Base-by-base conservation (phyloP, 495 filamentous ascomycete species). In the Aspergillus homomorphus region DNA sequence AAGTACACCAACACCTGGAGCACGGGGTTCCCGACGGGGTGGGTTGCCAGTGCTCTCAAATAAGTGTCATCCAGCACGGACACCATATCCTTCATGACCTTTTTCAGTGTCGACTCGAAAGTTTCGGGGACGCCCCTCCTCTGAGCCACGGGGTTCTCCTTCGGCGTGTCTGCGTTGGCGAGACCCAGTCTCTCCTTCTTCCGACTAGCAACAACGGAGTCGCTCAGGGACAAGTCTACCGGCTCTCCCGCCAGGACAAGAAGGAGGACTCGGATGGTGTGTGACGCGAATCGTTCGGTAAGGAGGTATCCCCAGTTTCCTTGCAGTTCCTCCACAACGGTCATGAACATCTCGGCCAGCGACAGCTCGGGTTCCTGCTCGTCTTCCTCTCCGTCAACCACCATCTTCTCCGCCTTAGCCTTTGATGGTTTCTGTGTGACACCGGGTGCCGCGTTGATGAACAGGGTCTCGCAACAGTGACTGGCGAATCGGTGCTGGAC, bases 401-500 rank as follows among this genome's bases (percentile, higher is more conserved):
- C 59, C 1, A 73, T 70, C 15, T 76, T 72, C 7, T 76, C 77
- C 20, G 75, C 63, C 28, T 78, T 79, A 9, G 77, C 62, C 28
- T 81, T 82, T 12, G 77, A 69, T 30, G 82, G 75, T 51, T 79
- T 82, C 60, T 87, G 74, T 20, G 87, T 88, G 22, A 96, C 88
- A 7, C 89, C 75, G 0, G 88, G 85, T 18, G 92, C 92, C 9
- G 89, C 87, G 55, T 87, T 83, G 38, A 91, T 77, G 65, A 98
- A 97, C 10, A 98, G 79, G 16, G 89, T 91, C 75, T 98, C 94
- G 71, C 93, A 97, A 68, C 92, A 98, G 73, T 98, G 94, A 53
- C 90, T 91, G 4, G 94, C 94, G 67, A 98, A 98, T 24, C 92
- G 88, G 71, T 98, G 94, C 65, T 94, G 92, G 21, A 96, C 84